These are phyloP conservation scores for Pochonia chlamydosporia DNA, from an alignment of 2,329 filamentous ascomycete genomes.

Conservation along the genomic window DNA sequence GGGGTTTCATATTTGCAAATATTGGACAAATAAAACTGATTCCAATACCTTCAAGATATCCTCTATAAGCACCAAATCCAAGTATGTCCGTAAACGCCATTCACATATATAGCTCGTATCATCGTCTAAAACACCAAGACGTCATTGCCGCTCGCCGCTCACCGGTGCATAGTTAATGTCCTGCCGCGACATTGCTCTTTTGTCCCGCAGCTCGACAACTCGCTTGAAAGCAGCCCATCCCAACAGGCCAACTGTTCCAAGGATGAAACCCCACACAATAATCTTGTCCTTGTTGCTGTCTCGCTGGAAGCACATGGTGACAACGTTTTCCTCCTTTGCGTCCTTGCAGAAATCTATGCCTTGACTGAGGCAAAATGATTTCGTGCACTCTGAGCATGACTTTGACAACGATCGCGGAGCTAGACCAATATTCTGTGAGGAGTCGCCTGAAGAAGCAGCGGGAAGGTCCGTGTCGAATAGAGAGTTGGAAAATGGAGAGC, in stretches of 20 bases:
- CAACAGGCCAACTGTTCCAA: constrained; percentile 52
- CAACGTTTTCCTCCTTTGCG: constrained; percentile 55
- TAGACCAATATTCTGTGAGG: constrained; percentile 1
- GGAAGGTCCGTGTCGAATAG: constrained; percentile 13
- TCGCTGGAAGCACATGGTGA: constrained; percentile 60
- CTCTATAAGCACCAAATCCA: neutral
- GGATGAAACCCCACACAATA: constrained; percentile 59
- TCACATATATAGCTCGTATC: neutral
- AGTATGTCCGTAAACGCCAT: constrained; percentile 2
- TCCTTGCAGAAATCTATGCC: constrained; percentile 58
- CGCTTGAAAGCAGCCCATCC: constrained; percentile 53
- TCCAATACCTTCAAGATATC: neutral
- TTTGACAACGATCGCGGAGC: constrained; percentile 32
- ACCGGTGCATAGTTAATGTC: constrained; percentile 22
- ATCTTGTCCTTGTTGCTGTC: constrained; percentile 62
- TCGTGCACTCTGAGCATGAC: constrained; percentile 57
- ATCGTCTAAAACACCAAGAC: neutral
- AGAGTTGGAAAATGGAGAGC: constrained; percentile 15
- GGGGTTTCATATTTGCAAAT: neutral
- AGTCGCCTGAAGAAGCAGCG: constrained; percentile 6
- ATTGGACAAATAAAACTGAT: too few relatives aligned
- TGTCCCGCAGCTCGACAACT: constrained; percentile 35
- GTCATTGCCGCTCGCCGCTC: neutral
- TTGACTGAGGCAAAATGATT: constrained; percentile 56
- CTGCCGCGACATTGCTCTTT: constrained; percentile 22